Conservation (phyloP, 2,329 filamentous ascomycete species). For the Gyromitra esculenta region DNA sequence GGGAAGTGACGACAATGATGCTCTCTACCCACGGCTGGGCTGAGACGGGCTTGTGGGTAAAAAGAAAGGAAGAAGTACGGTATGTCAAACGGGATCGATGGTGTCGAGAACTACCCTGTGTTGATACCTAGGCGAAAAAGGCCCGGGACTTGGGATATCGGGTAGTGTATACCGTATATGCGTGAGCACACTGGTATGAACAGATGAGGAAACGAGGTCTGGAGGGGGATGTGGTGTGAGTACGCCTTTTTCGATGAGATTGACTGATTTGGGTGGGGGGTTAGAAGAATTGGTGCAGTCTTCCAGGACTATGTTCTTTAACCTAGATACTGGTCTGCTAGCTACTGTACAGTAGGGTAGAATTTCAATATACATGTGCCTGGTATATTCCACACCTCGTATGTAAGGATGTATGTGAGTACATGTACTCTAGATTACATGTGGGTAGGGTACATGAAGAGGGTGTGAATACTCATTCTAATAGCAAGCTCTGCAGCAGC, state of each 20-base stretch:
- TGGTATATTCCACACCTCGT: conserved; percentile 5
- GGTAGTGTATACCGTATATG: conserved; percentile 45
- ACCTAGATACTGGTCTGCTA: conserved; percentile 10
- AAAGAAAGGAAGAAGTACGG: conserved; percentile 35
- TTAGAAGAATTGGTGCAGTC: conserved; percentile 29
- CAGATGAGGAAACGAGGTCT: background rate
- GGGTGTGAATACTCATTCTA: background rate
- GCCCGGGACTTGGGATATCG: conserved; percentile 41
- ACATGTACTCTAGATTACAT: background rate
- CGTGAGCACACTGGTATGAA: conserved; percentile 30
- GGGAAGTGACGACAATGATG: conserved; percentile 21
- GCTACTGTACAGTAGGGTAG: conserved; percentile 12
- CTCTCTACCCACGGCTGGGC: conserved; percentile 33
- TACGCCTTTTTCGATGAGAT: conserved; percentile 35
- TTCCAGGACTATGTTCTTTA: conserved; percentile 8
- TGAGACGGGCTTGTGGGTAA: conserved; percentile 35
- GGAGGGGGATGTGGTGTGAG: background rate
- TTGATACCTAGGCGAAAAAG: conserved; percentile 31
- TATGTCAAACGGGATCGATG: conserved; percentile 38
- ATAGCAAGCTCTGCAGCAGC: background rate
- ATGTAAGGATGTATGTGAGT: background rate
- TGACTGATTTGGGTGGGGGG: conserved; percentile 20
- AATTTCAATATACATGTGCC: conserved; percentile 1
- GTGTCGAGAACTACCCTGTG: conserved; percentile 29
- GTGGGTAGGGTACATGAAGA: too few relatives aligned